These are phyloP conservation scores for Sporothrix mexicana DNA, from an alignment of 2,329 filamentous ascomycete species.

Conservation along the genomic window DNA sequence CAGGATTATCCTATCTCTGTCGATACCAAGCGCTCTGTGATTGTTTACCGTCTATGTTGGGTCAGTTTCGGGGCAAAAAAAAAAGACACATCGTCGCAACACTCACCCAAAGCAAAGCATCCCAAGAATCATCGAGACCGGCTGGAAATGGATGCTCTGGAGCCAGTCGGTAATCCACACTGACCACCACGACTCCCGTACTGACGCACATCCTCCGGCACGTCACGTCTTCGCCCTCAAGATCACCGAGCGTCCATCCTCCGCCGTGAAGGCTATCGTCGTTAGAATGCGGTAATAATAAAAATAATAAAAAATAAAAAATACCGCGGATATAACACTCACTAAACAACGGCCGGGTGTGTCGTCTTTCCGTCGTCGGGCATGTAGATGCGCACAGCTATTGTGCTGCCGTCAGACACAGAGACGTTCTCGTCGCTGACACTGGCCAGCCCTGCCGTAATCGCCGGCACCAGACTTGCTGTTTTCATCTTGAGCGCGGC, in stretches of 20 bases:
- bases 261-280: neutral
- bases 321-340: too few species aligned
- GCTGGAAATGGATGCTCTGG: conserved; percentile 2
- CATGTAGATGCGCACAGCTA: neutral
- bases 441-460: neutral
- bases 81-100: too few species aligned
- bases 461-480: neutral
- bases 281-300: too few species aligned
- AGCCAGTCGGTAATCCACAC: neutral
- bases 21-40: neutral
- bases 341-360: neutral
- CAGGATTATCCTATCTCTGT: neutral
- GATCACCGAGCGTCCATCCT: neutral
- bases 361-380: conserved; percentile 3
- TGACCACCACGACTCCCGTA: neutral
- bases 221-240: neutral
- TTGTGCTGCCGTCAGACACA: neutral
- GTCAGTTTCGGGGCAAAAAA: neutral
- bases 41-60: neutral
- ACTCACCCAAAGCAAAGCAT: neutral
- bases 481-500: neutral
- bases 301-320: neutral
- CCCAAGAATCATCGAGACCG: conserved; percentile 8
- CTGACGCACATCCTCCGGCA: neutral
- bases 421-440: neutral